phyloP scores from a whole-genome alignment of 2,329 filamentous ascomycete species.

The Aspergillus puulaauensis region DNA sequence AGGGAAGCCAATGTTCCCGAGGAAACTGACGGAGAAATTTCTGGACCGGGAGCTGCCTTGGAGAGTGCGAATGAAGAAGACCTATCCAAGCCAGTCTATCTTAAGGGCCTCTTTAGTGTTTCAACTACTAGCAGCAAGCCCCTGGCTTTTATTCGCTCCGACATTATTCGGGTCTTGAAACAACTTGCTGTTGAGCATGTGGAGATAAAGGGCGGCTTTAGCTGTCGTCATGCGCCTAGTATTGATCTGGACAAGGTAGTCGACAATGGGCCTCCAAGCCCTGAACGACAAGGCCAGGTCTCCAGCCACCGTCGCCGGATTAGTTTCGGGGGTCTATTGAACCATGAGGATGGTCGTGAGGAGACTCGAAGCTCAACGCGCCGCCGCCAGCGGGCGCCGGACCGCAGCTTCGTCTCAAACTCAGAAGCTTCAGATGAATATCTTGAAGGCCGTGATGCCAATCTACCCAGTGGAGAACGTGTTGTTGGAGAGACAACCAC shows the following conservation, averaged over 20 bases:
- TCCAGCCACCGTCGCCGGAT: slow-evolving; percentile 72
- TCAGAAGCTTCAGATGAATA: slow-evolving; percentile 85
- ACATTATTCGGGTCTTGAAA: slow-evolving; percentile 86
- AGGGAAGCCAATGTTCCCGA: slow-evolving; percentile 80
- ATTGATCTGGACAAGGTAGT: slow-evolving; percentile 78
- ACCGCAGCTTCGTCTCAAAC: slow-evolving; percentile 75
- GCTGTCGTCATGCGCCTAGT: slow-evolving; percentile 82
- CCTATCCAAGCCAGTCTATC: slow-evolving; percentile 81
- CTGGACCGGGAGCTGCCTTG: slow-evolving; percentile 52
- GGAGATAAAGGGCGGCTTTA: slow-evolving; percentile 92
- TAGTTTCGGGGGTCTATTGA: slow-evolving; percentile 73
- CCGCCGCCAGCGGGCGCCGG: slow-evolving; percentile 49
- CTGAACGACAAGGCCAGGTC: slow-evolving; percentile 47
- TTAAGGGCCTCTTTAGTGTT: slow-evolving; percentile 96
- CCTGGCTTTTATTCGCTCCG: slow-evolving; percentile 76
- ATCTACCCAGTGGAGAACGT: slow-evolving; percentile 53
- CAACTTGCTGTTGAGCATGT: slow-evolving; percentile 86
- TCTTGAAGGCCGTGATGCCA: slow-evolving; percentile 47
- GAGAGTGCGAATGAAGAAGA: slow-evolving; percentile 61
- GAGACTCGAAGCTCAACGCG: slow-evolving; percentile 50
- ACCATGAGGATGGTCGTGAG: slow-evolving; percentile 67
- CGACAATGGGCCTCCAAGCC: slow-evolving; percentile 61
- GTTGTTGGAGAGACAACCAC: slow-evolving; percentile 86
- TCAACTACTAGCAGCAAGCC: slow-evolving; percentile 94
- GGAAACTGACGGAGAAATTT: slow-evolving; percentile 81